phyloP scores from a whole-genome alignment of 2,329 filamentous ascomycete species.

The Fusarium luffae region DNA sequence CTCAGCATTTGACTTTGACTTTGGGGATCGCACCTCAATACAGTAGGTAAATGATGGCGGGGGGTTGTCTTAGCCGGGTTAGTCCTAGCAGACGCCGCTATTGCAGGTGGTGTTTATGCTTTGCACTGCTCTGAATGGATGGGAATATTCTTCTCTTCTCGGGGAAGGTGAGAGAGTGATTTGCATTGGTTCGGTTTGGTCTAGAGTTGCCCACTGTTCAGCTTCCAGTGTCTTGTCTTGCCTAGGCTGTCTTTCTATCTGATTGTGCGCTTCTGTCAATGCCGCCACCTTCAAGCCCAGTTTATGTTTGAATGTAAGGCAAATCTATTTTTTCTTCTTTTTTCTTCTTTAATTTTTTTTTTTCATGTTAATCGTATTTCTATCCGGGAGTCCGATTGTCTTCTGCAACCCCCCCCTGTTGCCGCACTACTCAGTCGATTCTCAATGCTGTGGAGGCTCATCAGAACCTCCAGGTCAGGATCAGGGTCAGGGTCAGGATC shows the following conservation, averaged over 20 bases:
- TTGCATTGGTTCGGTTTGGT: conserved; percentile 6
- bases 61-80: conserved; percentile 24
- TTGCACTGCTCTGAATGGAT: background rate
- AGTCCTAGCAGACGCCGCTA: conserved; percentile 24
- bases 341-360: background rate
- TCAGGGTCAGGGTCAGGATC: background rate
- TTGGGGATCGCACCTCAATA: conserved; percentile 1
- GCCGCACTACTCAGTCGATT: conserved; percentile 43
- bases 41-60: conserved; percentile 31
- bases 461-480: background rate
- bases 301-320: background rate
- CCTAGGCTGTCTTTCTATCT: background rate
- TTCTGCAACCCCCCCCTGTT: conserved; percentile 11
- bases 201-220: background rate
- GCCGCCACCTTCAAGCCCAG: background rate
- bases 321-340: background rate
- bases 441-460: conserved; percentile 21
- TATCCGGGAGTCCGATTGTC: background rate
- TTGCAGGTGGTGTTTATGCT: conserved; percentile 35
- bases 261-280: background rate
- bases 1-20: conserved; percentile 29
- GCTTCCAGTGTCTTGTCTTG: background rate
- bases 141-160: background rate
- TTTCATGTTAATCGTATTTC: background rate
- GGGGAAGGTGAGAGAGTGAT: background rate